phyloP scores from a whole-genome alignment of 768 basidiomycete genomes.

The Pleurotus pulmonarius region DNA sequence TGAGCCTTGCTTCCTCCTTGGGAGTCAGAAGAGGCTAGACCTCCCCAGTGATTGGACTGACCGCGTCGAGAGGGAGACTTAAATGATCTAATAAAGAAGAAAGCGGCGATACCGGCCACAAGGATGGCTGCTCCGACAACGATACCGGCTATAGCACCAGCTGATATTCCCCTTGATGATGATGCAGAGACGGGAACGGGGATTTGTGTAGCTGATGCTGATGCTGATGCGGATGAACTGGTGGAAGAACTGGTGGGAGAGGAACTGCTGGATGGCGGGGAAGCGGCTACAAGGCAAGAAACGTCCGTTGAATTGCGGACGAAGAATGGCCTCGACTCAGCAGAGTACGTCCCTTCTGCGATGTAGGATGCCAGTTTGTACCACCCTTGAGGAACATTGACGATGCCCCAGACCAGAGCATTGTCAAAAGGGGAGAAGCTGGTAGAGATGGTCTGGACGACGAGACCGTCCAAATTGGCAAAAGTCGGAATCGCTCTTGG shows the following conservation, averaged over 20 bases:
- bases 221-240: conserved; percentile 12
- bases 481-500: conserved; percentile 13
- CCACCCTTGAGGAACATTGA: conserved; percentile 46
- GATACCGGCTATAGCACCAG: conserved; percentile 48
- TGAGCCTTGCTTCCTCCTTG: conserved; percentile 11
- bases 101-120: conserved; percentile 2
- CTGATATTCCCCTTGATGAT: conserved; percentile 24
- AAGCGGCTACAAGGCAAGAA: conserved; percentile 24
- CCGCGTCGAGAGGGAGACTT: conserved; percentile 6
- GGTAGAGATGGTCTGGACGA: conserved; percentile 21
- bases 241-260: conserved; percentile 15
- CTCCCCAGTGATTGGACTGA: conserved; percentile 21
- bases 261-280: conserved; percentile 10
- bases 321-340: conserved; percentile 27
- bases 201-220: conserved; percentile 12
- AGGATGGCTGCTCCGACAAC: conserved; percentile 42
- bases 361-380: conserved; percentile 33
- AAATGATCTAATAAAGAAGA: conserved; percentile 11
- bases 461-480: conserved; percentile 3
- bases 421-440: conserved; percentile 21
- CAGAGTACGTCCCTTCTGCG: conserved; percentile 12
- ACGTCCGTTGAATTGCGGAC: conserved; percentile 32
- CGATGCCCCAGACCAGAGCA: conserved; percentile 38
- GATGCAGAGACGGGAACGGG: conserved; percentile 20
- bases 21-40: conserved; percentile 30